A percentile compares a stretch with the other conserved stretches of the same genome.
phyloP scores from a whole-genome alignment of 176 grass and related monocot genomes.

The Oryza glaberrima region DNA sequence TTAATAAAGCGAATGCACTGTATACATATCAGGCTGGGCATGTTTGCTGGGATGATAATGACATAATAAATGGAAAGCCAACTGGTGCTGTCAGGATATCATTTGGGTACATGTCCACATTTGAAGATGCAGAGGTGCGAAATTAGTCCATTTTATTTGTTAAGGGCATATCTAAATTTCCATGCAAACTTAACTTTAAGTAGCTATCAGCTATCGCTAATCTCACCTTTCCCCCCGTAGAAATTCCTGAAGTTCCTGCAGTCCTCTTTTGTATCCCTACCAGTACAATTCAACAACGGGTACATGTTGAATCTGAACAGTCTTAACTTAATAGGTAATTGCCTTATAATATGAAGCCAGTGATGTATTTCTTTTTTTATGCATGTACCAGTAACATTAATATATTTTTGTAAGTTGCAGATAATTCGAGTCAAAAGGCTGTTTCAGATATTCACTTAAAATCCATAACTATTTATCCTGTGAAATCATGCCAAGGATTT shows the following conservation, averaged over 20 bases:
- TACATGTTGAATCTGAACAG: slow-evolving; percentile 33
- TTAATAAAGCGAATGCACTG: slow-evolving; percentile 34
- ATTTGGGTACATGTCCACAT: slow-evolving; percentile 95
- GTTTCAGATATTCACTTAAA: slow-evolving; percentile 56
- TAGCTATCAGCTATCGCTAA: slow-evolving; percentile 6
- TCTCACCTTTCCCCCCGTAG: slow-evolving; percentile 47
- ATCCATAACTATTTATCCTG: slow-evolving; percentile 90
- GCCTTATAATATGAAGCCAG: neutral
- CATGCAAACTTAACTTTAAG: neutral
- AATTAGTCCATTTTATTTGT: slow-evolving; percentile 19
- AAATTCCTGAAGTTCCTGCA: slow-evolving; percentile 72
- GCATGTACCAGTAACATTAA: slow-evolving; percentile 20
- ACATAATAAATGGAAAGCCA: slow-evolving; percentile 90
- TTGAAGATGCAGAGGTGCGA: slow-evolving; percentile 76
- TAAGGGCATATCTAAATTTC: neutral
- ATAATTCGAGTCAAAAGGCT: slow-evolving; percentile 28
- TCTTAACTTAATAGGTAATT: slow-evolving; percentile 70
- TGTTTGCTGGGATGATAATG: slow-evolving; percentile 99
- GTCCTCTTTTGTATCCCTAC: slow-evolving; percentile 67
- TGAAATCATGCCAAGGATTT: slow-evolving; percentile 95
- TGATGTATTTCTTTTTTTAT: slow-evolving; percentile 28
- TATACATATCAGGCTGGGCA: slow-evolving; percentile 70
- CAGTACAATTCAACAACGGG: slow-evolving; percentile 41
- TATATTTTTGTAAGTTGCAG: slow-evolving; percentile 47
- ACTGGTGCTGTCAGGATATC: slow-evolving; percentile 96